These are phyloP conservation scores for Golovinomyces cichoracearum DNA, from an alignment of 2,329 filamentous ascomycete genomes.

Conservation along the genomic window DNA sequence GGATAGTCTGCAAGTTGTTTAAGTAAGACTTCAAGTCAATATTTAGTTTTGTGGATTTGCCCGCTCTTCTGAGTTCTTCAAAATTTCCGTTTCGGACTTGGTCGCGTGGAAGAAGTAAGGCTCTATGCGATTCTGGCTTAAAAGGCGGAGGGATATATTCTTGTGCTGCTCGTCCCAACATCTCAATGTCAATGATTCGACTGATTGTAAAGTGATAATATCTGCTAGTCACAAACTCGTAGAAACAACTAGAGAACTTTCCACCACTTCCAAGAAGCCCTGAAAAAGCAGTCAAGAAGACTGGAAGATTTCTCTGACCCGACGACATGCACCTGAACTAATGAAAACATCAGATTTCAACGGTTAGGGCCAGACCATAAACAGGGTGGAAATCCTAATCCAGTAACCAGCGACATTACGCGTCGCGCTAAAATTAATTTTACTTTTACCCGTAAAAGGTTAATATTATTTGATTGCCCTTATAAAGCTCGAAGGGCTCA, in stretches of 20 bases:
- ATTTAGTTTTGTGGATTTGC: conserved; percentile 16
- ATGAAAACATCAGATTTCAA: background rate
- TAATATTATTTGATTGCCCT: too few relatives aligned
- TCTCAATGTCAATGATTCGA: conserved; percentile 6
- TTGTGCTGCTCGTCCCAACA: conserved; percentile 14
- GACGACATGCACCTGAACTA: background rate
- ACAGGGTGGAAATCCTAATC: too few relatives aligned
- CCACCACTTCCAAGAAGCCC: conserved; percentile 11
- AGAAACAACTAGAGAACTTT: conserved; percentile 10
- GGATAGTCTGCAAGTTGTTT: conserved; percentile 5
- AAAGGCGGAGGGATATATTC: conserved; percentile 6
- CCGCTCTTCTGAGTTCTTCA: conserved; percentile 23
- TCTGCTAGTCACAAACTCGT: conserved; percentile 5
- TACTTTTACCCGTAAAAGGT: too few relatives aligned
- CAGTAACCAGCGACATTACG: too few relatives aligned
- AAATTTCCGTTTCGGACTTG: conserved; percentile 23
- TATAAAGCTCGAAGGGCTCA: too few relatives aligned
- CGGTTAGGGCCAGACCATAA: too few relatives aligned
- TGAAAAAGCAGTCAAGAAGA: conserved; percentile 9
- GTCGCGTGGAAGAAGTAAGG: conserved; percentile 32
- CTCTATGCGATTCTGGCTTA: conserved; percentile 18
- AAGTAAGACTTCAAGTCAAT: conserved; percentile 15
- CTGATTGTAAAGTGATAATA: conserved; percentile 5
- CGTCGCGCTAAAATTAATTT: too few relatives aligned
- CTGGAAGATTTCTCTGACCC: conserved; percentile 6